A percentile compares a stretch with the other conserved stretches of the same genome.
Conservation (phyloP, 306 rosid species). For the Quercus mongolica region DNA sequence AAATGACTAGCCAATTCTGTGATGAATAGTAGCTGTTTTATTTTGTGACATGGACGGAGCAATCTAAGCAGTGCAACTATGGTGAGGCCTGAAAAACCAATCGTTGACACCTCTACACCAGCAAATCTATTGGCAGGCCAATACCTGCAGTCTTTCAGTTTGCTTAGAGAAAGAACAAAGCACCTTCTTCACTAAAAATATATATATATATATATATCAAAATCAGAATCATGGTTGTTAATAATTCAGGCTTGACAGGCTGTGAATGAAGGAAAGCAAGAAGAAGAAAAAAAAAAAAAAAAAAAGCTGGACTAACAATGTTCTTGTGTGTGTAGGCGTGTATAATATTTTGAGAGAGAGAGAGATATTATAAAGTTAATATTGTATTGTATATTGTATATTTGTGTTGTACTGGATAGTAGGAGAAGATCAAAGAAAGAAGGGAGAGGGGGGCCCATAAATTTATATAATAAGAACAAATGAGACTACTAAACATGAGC, state of each 20-base stretch:
- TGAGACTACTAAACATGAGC: slow-evolving; percentile 43
- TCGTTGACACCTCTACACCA: slow-evolving; percentile 52
- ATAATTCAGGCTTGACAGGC: slow-evolving; percentile 87
- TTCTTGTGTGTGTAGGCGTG: slow-evolving; percentile 41
- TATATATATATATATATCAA: not conserved
- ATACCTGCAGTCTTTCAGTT: slow-evolving; percentile 28
- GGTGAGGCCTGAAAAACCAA: slow-evolving; percentile 36
- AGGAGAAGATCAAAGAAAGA: slow-evolving; percentile 35
- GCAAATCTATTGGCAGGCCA: slow-evolving; percentile 50
- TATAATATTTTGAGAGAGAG: slow-evolving; percentile 27
- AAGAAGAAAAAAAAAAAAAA: slow-evolving; percentile 30
- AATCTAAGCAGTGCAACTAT: slow-evolving; percentile 39
- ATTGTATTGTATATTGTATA: slow-evolving; percentile 21
- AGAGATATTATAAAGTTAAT: slow-evolving; percentile 1
- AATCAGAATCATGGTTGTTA: slow-evolving; percentile 40
- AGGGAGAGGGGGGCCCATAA: slow-evolving; percentile 41
- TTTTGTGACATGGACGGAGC: slow-evolving; percentile 36
- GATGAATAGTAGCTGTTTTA: slow-evolving; percentile 20
- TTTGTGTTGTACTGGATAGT: slow-evolving; percentile 24
- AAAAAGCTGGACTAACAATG: slow-evolving; percentile 43
- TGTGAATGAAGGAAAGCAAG: slow-evolving; percentile 59
- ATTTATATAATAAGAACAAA: slow-evolving; percentile 29
- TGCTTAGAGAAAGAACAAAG: slow-evolving; percentile 47
- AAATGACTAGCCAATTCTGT: slow-evolving; percentile 8
- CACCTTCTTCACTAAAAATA: slow-evolving; percentile 15